Conservation (phyloP, 2,329 filamentous ascomycete species). For the Exophiala xenobiotica region DNA sequence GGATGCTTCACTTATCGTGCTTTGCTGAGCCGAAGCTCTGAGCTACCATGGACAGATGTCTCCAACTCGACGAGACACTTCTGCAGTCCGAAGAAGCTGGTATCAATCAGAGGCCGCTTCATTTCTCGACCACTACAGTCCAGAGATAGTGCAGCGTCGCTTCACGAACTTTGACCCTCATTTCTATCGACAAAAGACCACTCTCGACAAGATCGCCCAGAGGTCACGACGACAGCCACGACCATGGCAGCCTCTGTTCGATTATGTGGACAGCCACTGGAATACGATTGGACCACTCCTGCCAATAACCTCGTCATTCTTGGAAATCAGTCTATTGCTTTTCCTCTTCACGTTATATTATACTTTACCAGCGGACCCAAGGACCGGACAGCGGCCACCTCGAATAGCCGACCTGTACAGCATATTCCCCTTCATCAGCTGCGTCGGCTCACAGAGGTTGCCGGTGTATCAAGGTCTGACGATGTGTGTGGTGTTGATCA, state of each 20-base stretch:
- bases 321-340: slow-evolving; percentile 4
- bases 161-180: not conserved
- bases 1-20: no score
- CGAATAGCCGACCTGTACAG: slow-evolving; percentile 10
- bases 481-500: slow-evolving; percentile 8
- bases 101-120: slow-evolving; percentile 6
- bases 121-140: slow-evolving; percentile 12
- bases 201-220: not conserved
- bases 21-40: no score
- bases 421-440: slow-evolving; percentile 15
- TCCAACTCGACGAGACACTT: not conserved
- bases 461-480: slow-evolving; percentile 11
- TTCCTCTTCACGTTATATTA: slow-evolving; percentile 10
- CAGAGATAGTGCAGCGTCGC: slow-evolving; percentile 5
- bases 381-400: slow-evolving; percentile 9
- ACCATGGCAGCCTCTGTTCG: slow-evolving; percentile 10
- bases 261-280: slow-evolving; percentile 7
- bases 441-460: slow-evolving; percentile 7
- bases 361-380: slow-evolving; percentile 12
- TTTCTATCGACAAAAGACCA: slow-evolving; percentile 10
- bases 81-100: slow-evolving; percentile 5
- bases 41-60: not conserved
- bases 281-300: slow-evolving; percentile 5
- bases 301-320: slow-evolving; percentile 3
- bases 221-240: slow-evolving; percentile 1